These are phyloP conservation scores for Malus sieversii DNA, from an alignment of 306 rosid genomes.

Conservation along the genomic window DNA sequence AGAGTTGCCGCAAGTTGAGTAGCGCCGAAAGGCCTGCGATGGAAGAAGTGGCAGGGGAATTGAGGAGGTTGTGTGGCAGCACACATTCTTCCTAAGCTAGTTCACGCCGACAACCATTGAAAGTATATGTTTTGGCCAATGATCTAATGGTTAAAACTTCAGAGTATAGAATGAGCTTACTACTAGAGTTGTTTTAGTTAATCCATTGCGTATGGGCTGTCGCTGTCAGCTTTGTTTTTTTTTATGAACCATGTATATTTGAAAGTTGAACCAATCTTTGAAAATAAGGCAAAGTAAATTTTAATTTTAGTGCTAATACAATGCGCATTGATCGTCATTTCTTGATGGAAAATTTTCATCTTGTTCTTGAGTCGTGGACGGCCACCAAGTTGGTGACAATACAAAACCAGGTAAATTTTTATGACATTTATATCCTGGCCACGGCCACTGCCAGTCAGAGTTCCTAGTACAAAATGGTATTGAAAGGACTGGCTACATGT, in stretches of 20 bases:
- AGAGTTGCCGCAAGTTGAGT: conserved; percentile 11
- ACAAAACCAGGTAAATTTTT: neutral
- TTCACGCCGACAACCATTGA: no score
- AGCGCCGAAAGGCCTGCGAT: neutral
- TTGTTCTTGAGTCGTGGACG: neutral
- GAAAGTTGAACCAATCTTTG: neutral
- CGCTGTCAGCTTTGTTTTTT: neutral
- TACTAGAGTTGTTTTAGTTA: neutral
- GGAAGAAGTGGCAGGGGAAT: neutral
- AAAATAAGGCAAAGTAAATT: neutral
- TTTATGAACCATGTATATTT: neutral
- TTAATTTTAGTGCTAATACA: neutral
- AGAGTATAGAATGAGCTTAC: no score
- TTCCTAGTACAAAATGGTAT: neutral
- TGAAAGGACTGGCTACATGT: neutral
- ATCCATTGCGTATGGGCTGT: neutral
- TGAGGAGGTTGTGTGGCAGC: neutral
- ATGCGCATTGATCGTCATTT: neutral
- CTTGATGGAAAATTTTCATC: neutral
- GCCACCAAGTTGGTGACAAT: neutral
- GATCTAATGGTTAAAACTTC: neutral
- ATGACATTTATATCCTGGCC: neutral
- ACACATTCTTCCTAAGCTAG: neutral
- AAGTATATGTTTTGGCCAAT: no score
- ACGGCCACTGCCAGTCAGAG: neutral